Evolutionary conservation across 2,329 filamentous ascomycete genomes (phyloP).

Genomic region (Verticillium alfalfae): DNA sequence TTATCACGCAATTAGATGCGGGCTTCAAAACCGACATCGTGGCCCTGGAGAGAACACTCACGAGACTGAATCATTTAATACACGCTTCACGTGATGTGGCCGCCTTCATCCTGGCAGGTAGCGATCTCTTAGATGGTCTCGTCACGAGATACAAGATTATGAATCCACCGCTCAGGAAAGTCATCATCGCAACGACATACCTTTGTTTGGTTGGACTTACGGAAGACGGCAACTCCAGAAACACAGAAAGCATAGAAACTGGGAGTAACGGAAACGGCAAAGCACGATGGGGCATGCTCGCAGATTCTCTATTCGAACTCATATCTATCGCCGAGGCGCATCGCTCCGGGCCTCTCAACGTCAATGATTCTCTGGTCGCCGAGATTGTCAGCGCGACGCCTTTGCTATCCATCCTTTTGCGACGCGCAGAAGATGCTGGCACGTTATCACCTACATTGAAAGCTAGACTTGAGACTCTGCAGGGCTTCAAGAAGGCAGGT

Average conservation of each 20-base stretch:
- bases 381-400: slow-evolving; percentile 79
- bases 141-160: slow-evolving; percentile 59
- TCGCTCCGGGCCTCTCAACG: slow-evolving; percentile 46
- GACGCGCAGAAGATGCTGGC: slow-evolving; percentile 42
- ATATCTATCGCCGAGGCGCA: slow-evolving; percentile 66
- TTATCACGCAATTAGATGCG: slow-evolving; percentile 59
- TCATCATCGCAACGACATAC: slow-evolving; percentile 68
- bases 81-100: slow-evolving; percentile 53
- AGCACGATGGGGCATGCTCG: slow-evolving; percentile 67
- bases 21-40: slow-evolving; percentile 51
- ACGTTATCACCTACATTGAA: slow-evolving; percentile 50
- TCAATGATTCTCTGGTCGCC: slow-evolving; percentile 69
- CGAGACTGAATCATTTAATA: slow-evolving; percentile 57
- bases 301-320: slow-evolving; percentile 78
- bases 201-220: slow-evolving; percentile 68
- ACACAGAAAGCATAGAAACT: neutral
- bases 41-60: slow-evolving; percentile 48
- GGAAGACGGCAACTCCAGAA: slow-evolving; percentile 25
- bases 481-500: slow-evolving; percentile 53
- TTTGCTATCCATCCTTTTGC: slow-evolving; percentile 58
- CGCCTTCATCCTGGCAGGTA: slow-evolving; percentile 70
- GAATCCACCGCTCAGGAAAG: slow-evolving; percentile 57
- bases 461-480: slow-evolving; percentile 56
- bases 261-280: slow-evolving; percentile 22
- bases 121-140: slow-evolving; percentile 80